Base-by-base conservation (phyloP, 2,329 filamentous ascomycete species). In the Sporothrix brunneoviolacea region DNA sequence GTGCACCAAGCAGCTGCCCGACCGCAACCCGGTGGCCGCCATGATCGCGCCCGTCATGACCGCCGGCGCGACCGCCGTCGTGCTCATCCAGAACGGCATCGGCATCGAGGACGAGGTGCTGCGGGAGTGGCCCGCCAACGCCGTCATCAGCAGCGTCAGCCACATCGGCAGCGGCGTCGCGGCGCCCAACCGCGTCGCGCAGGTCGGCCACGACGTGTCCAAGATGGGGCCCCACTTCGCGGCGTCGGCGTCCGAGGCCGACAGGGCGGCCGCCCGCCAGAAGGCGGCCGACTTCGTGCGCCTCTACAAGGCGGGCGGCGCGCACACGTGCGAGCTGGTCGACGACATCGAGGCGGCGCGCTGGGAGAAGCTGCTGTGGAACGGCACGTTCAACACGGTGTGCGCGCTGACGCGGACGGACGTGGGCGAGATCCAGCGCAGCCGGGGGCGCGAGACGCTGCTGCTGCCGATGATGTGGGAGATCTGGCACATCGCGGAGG, bases 401-500 rank as follows among this genome's bases (percentile, higher is more conserved):
- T 56, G 56, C 41, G 56, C 56, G 3, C 37, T 58, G 40, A 55
- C 53, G 19, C 54, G 49, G 6, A 37, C 46, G 8, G 51, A 56
- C 33, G 56, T 55, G 12, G 54, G 51, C 32, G n/a, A 54, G 47
- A 47, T 58, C 18, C 54, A 57, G 51, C 56, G 53, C 50, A 54
- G 54, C 56, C 21, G 42, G 13, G 54, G 50, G 24, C 55, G 54
- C 43, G 54, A 54, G 50, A 21, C 51, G 12, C 60, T 66, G 47
- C 49, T 66, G 33, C 46, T 60, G 49, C 62, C 63, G 37, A 62
- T 65, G 30, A 68, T 67, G 64, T 39, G 59, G 47, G 65, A 67
- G 59, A 60, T 68, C 13, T 61, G 61, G 18, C 48, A 54, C 10
- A 57, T 64, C n/a, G 65, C 65, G 10, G 55, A 56, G 45, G 64